Evolutionary conservation across 1,139 yeast genomes (phyloP).

Genomic region (Magnusiomyces magnusii): DNA sequence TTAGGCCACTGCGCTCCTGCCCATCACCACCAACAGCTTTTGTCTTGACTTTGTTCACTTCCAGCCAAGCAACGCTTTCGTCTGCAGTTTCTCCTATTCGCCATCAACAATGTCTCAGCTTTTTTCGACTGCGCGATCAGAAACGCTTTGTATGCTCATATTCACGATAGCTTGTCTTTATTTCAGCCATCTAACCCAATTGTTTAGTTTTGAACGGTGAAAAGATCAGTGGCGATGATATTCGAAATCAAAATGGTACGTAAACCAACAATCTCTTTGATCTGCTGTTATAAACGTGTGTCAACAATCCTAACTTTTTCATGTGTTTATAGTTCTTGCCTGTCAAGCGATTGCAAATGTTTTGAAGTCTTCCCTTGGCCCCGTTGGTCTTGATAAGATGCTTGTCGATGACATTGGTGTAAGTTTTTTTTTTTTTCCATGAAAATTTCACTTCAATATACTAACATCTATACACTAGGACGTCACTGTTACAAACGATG

Average conservation of each 20-base stretch:
- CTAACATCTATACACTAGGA: slow-evolving; percentile 36
- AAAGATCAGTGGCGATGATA: slow-evolving; percentile 92
- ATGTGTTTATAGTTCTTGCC: slow-evolving; percentile 50
- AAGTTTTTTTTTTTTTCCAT: slow-evolving; percentile 11
- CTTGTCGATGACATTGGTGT: slow-evolving; percentile 93
- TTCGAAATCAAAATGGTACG: slow-evolving; percentile 80
- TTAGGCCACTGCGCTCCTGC: background rate
- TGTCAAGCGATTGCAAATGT: slow-evolving; percentile 97
- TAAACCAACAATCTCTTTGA: background rate
- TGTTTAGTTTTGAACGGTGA: slow-evolving; percentile 77
- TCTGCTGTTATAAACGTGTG: slow-evolving; percentile 4
- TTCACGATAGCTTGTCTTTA: too few species aligned
- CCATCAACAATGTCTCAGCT: slow-evolving; percentile 42
- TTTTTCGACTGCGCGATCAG: slow-evolving; percentile 72
- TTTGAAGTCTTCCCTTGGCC: slow-evolving; percentile 94
- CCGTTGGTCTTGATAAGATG: slow-evolving; percentile 98
- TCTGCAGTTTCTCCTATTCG: background rate
- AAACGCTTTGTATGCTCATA: slow-evolving; percentile 68
- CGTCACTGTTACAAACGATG: slow-evolving; percentile 97
- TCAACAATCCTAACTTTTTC: background rate
- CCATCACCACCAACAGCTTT: background rate
- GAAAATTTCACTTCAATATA: background rate
- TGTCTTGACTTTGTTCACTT: slow-evolving; percentile 4
- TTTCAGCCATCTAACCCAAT: slow-evolving; percentile 7
- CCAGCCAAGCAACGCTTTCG: too few species aligned